Evolutionary conservation across 2,329 filamentous ascomycete species (phyloP), one percentile per base, ranked within the genome.

Genomic region (Stemphylium vesicarium): DNA sequence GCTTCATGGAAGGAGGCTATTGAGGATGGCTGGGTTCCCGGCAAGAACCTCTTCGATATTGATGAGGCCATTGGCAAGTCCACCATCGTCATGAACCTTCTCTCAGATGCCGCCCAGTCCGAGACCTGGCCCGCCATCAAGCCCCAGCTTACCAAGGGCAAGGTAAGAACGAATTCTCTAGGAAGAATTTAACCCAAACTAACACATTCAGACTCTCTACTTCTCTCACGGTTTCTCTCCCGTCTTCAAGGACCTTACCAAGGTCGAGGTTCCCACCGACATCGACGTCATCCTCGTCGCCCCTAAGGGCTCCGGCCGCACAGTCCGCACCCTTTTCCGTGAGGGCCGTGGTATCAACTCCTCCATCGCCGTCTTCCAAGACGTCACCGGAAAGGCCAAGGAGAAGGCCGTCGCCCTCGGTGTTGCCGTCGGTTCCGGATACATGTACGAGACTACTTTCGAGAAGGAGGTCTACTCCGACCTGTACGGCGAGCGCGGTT

Each of bases 381-480:
- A 99, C 78, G 92, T 98, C 65, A 96, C 92, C 63, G 95, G 95
- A 80, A 91, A 97, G 82, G 95, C 95, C 75, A 88, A 98, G 85
- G 95, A 99, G 88, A 96, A 94, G 87, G 95, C 95, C 72, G 83
- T 96, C 73, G 95, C 95, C 70, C 88, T 99, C 72, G 95, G 95
- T 84, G 94, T 98, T 64, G 95, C 94, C 77, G 90, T 99, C 77
- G 95, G 94, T 79, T 92, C 89, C 74, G 95, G 95, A 76, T 99
- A 99, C 87, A 91, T 99, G 72, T 99, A 99, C 88, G 91, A 98
- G 90, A 99, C 95, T 77, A 99, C 95, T 78, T 99, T 99, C 77
- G 90, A 99, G 88, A 99, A 99, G 90, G 95, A 99, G 85, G 95
- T 99, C 78, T 96, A 96, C 90, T 97, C 92, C 62, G 95, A 98